These are phyloP conservation scores for Pichia sp. DNA, from an alignment of 1,139 yeast species.

Conservation along the genomic window DNA sequence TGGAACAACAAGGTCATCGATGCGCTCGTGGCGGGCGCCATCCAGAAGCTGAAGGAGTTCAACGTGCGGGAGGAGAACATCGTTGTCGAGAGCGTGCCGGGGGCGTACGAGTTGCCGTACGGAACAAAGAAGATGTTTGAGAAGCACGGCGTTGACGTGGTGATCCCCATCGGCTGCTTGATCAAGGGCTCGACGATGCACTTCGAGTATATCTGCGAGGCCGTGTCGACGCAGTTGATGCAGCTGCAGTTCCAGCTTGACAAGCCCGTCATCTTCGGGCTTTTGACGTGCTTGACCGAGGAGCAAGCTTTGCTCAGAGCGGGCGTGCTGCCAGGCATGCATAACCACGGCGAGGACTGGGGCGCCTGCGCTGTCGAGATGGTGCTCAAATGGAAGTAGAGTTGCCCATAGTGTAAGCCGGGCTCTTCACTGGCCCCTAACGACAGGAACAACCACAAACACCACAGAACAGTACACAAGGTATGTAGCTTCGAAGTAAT, in stretches of 20 bases:
- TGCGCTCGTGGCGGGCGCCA: conserved; percentile 76
- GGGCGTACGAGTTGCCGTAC: conserved; percentile 87
- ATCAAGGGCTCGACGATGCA: conserved; percentile 98
- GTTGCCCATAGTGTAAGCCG: not conserved
- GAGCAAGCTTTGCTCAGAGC: conserved; percentile 93
- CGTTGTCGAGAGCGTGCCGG: conserved; percentile 81
- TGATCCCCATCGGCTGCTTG: conserved; percentile 89
- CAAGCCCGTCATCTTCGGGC: conserved; percentile 87
- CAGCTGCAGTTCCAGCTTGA: conserved; percentile 63
- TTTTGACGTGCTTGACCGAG: conserved; percentile 87
- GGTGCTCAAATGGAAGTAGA: conserved; percentile 48
- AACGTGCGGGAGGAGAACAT: conserved; percentile 79
- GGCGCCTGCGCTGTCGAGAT: conserved; percentile 99
- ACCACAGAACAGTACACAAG: no score
- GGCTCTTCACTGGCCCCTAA: no score
- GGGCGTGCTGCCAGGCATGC: conserved; percentile 77
- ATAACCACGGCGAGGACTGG: conserved; percentile 98
- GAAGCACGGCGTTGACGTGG: conserved; percentile 64
- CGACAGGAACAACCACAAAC: no score
- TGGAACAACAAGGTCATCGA: conserved; percentile 83
- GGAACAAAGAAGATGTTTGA: conserved; percentile 59
- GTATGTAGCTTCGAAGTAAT: no score
- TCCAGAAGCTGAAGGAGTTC: conserved; percentile 50
- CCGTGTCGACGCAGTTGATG: conserved; percentile 86
- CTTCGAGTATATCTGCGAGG: conserved; percentile 92